Base-by-base conservation (phyloP, 495 filamentous ascomycete genomes). In the Hypoxylon crocopeplum region DNA sequence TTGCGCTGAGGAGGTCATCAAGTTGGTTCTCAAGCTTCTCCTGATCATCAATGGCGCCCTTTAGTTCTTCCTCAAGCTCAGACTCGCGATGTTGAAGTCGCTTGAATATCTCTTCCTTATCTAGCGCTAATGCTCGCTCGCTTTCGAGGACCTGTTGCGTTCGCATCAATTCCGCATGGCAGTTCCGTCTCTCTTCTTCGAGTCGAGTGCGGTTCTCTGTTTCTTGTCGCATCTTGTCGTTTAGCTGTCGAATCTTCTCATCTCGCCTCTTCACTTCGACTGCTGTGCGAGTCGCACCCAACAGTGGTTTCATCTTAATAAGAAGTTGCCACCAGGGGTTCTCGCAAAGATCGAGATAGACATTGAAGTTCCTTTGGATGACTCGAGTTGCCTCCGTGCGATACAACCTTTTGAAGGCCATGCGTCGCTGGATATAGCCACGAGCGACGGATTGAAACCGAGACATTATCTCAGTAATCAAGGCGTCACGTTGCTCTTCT, bases 61-160 rank as follows among this genome's bases (percentile, higher is more conserved):
- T 83, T 16, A 99, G 79, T 74, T 98, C 97, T 65, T 99, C 95
- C 13, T 83, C 87, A 0, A 99, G 80, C 66, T 97, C 93, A 3
- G 86, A 84, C 69, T 98, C 94, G 19, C 93, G 86, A 29, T 88
- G 70, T 67, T 97, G 93, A n/a, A 97, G 79, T 13, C 95, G 84
- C 69, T 93, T 94, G 77, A 97, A 97, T 30, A 99, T 98, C 58
- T 98, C 94, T 61, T 99, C 95, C 68, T 98, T 99, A 71, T 99
- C 95, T 6, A 99, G 78, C 0, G 95, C 95, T 22, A 99, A 77
- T 16, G 93, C 90, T 48, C 95, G 86, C 73, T 99, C 95, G 56
- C 92, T 96, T 73, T 99, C 95, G 7, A 99, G 76, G 1, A 89
- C 95, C 55, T 97, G 89, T 64, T 96, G 92, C 25, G 97, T 88